Base-by-base conservation (phyloP, 202 grass and related monocot genomes). In the Eragrostis tef region DNA sequence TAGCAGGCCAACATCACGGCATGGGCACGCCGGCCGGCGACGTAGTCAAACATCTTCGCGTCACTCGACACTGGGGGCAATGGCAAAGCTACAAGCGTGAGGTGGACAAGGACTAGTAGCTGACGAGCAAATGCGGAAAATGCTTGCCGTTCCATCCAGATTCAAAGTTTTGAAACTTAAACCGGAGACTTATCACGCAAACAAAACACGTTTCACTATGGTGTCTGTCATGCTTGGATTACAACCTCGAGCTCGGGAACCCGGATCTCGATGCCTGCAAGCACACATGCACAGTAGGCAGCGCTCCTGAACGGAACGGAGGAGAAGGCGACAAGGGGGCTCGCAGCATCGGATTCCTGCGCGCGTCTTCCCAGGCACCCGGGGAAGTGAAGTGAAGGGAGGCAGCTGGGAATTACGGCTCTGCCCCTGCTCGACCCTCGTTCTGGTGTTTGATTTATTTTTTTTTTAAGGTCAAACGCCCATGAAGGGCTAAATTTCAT, bases 341-440 rank as follows among this genome's bases (percentile, higher is more conserved):
- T 34, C 73, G 52, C 0, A 70, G 39, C 86, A 89, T 89, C 71
- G 87, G 87, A 85, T 89, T 64, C 87, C 41, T 5, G 9, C 67
- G 49, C 76, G 53, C 63, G 82, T 9, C 9, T 22, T 21, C 80
- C 75, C 26, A 79, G 74, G 79, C 46, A 43, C 34, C 34, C 34
- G 34, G 34, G 34, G 34, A 39, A 39, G 34, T 5, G 34, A 39
- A 39, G 34, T 39, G 34, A 31, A 31, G 29, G 29, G 29, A 39
- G 34, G 34, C 34, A 16, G 70, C 41, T 0, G 15, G 3, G 62
- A 88, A 41, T 19, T 20, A 84, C 81, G 39, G 2, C 24, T 15
- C 2, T 61, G 51, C 67, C 85, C 78, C 44, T 19, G 16, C 11
- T 6, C 34, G 34, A 39, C 0, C 34, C 34, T 39, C 29, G 29